phyloP scores from a whole-genome alignment of 352 stramenopile genomes.

The Plasmopara viticola region DNA sequence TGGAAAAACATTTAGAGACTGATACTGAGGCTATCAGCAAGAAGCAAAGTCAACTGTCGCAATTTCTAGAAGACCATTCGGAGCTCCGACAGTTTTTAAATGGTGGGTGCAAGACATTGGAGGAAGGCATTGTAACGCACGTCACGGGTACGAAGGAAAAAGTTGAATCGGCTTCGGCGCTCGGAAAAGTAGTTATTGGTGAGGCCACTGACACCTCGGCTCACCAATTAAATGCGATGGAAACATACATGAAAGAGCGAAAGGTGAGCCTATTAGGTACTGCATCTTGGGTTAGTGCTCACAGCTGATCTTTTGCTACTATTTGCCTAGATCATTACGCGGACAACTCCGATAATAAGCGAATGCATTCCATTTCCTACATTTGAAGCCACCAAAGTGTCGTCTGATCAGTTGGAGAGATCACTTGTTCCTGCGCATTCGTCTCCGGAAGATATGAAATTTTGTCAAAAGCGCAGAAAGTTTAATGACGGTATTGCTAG shows the following conservation, averaged over 20 bases:
- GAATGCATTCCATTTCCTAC: constrained; percentile 25
- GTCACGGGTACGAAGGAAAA: constrained; percentile 26
- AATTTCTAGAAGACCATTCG: constrained; percentile 28
- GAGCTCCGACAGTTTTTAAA: constrained; percentile 24
- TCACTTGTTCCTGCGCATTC: constrained; percentile 1
- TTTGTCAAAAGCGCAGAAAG: constrained; percentile 18
- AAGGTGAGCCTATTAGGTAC: constrained; percentile 23
- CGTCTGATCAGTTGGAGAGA: constrained; percentile 4
- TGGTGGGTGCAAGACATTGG: constrained; percentile 21
- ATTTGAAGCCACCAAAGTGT: constrained; percentile 37
- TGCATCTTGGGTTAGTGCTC: neutral
- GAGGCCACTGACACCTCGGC: constrained; percentile 25
- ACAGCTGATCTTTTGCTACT: neutral
- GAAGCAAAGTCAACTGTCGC: constrained; percentile 16
- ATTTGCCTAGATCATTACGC: constrained; percentile 30
- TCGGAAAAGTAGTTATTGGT: constrained; percentile 21
- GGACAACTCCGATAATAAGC: constrained; percentile 42
- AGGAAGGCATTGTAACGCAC: constrained; percentile 25
- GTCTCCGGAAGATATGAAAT: constrained; percentile 1
- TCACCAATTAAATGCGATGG: constrained; percentile 30
- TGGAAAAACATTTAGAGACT: constrained; percentile 22
- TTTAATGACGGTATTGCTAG: constrained; percentile 12
- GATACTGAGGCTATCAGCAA: constrained; percentile 10
- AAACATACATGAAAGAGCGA: constrained; percentile 45
- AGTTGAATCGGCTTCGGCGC: constrained; percentile 18